Base-by-base conservation (phyloP, 768 basidiomycete genomes). In the Leccinum pellstonianum region DNA sequence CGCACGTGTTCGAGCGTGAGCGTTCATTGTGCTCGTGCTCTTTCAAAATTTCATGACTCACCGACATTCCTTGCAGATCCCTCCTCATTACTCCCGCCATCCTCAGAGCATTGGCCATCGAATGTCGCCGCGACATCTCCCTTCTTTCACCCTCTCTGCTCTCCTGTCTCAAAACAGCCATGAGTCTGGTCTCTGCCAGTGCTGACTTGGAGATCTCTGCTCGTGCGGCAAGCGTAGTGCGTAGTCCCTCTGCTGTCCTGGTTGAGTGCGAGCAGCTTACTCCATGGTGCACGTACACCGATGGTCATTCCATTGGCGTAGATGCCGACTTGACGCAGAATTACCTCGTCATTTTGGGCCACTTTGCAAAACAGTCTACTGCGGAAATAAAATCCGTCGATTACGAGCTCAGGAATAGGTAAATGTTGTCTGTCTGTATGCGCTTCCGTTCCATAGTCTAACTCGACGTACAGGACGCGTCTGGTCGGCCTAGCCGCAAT, bases 211-310 rank as follows among this genome's bases (percentile, higher is more conserved):
- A 93, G 69, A 83, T 94, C 10, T 77, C 82, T 35, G 88, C 88
- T 4, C 83, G 89, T 66, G 86, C 88, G 11, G 93, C 93, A 21
- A 89, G 83, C 68, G 84, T 94, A 55, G 93, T 93, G 71, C 66
- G 90, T 81, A 12, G 33, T 17, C 31, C 14, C 47, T 21, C 19
- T 58, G 3, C 29, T 27, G 0, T 4, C 48, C 21, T 48, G 1
- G 23, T 50, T 66, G 6, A 61, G 37, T 49, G 5, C 17, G 21
- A 3, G 35, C 66, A 95, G 90, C 93, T 96, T 67, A 91, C 88
- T 3, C 88, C 93, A 1, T 98, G 93, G 89, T 88, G 90, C 19
- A 95, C 94, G 15, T 97, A 87, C 64, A 93, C 95, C 21, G 88
- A 95, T 64, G 93, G 93, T 0, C 86, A 86, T 56, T 77, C 90